Percentiles rank a stretch among this genome's conserved stretches.
Conservation (phyloP, 495 filamentous ascomycete species). For the Penicillium nucicola region DNA sequence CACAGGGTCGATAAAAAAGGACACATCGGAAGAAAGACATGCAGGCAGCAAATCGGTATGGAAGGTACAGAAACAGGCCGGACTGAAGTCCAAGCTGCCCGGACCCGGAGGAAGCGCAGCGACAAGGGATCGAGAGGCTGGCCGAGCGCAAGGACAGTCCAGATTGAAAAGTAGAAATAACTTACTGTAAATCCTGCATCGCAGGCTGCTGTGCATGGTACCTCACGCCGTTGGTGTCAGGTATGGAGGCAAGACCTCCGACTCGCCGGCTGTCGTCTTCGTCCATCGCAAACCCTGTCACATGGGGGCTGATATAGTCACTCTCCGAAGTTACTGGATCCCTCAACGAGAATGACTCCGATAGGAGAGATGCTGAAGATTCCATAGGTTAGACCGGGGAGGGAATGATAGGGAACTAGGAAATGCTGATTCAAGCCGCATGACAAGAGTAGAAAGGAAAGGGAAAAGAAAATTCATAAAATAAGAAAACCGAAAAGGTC, state of each 20-base stretch:
- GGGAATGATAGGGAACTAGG: background rate
- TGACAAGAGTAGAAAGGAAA: constrained; percentile 2
- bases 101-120: constrained; percentile 35
- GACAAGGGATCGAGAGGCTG: constrained; percentile 37
- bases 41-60: constrained; percentile 27
- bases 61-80: constrained; percentile 30
- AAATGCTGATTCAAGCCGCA: constrained; percentile 1
- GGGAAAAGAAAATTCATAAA: constrained; percentile 7
- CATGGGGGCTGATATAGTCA: constrained; percentile 38
- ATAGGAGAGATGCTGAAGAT: constrained; percentile 32
- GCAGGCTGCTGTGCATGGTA: constrained; percentile 44
- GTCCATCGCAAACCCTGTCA: constrained; percentile 36
- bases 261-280: constrained; percentile 44
- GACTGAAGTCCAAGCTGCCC: constrained; percentile 29
- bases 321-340: constrained; percentile 38
- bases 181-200: constrained; percentile 49
- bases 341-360: constrained; percentile 37
- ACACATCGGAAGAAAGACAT: constrained; percentile 28
- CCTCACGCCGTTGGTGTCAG: constrained; percentile 45
- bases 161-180: constrained; percentile 37
- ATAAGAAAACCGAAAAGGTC: background rate
- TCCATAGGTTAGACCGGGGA: constrained; percentile 14
- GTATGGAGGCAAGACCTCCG: constrained; percentile 41
- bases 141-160: constrained; percentile 33
- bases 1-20: constrained; percentile 18